phyloP scores from a whole-genome alignment of 345 rosid species.

The Pistacia atlantica region DNA sequence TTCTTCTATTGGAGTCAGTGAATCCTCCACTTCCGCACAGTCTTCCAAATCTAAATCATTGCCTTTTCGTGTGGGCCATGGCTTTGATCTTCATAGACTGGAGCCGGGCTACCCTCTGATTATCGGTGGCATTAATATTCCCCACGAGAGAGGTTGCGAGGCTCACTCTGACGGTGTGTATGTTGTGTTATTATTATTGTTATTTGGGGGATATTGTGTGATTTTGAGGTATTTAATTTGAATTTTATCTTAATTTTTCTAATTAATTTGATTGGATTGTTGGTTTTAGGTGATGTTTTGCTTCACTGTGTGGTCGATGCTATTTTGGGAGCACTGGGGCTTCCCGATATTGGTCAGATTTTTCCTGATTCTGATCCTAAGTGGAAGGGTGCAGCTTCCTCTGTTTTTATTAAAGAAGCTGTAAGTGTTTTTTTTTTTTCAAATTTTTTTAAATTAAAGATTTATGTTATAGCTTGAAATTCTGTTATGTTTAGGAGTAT shows the following conservation, averaged over 20 bases:
- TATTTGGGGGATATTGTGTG: background rate
- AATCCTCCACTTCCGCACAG: conserved; percentile 40
- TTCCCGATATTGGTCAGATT: conserved; percentile 98
- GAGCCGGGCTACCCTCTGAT: conserved; percentile 97
- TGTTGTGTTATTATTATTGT: conserved; percentile 39
- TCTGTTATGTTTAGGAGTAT: background rate
- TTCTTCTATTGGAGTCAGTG: conserved; percentile 49
- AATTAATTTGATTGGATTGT: conserved; percentile 1
- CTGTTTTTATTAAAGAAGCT: conserved; percentile 92
- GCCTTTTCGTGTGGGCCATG: conserved; percentile 94
- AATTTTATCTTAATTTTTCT: background rate
- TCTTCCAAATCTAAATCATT: conserved; percentile 52
- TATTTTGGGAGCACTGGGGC: conserved; percentile 90
- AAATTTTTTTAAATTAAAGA: background rate
- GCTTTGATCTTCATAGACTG: conserved; percentile 90
- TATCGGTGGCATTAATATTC: conserved; percentile 89
- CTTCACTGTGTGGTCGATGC: conserved; percentile 99
- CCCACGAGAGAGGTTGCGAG: conserved; percentile 96
- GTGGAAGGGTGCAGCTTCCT: conserved; percentile 96
- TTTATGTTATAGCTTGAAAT: background rate
- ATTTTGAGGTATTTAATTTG: background rate
- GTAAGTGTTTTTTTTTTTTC: conserved; percentile 48
- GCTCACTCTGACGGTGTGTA: conserved; percentile 96
- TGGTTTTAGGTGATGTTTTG: conserved; percentile 83
- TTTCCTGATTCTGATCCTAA: conserved; percentile 94